Percentiles rank a stretch among this genome's conserved stretches.
phyloP scores from a whole-genome alignment of 140 eudicot genomes.

The Anethum foeniculum region DNA sequence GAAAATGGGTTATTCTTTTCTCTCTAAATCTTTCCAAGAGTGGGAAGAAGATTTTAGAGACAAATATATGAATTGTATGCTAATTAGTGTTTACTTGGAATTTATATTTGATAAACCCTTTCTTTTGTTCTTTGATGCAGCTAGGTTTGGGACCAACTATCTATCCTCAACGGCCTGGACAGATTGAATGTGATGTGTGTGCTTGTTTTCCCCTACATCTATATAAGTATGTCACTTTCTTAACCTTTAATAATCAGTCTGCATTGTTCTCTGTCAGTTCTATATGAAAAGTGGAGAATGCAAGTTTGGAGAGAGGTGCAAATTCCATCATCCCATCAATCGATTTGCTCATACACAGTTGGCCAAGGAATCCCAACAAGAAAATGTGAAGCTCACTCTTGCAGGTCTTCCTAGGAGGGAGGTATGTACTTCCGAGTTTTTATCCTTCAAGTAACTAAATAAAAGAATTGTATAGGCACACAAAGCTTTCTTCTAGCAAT shows the following conservation, averaged over 20 bases:
- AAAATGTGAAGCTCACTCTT: slow-evolving; percentile 66
- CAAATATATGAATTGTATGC: background rate
- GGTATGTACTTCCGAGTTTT: slow-evolving; percentile 28
- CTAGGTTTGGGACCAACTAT: slow-evolving; percentile 48
- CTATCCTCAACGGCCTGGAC: slow-evolving; percentile 95
- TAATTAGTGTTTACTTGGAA: background rate
- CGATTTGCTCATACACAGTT: slow-evolving; percentile 46
- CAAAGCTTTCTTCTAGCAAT: background rate
- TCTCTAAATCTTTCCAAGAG: too few relatives aligned
- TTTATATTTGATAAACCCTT: background rate
- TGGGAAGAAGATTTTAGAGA: too few relatives aligned
- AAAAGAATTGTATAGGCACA: background rate
- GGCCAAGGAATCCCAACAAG: slow-evolving; percentile 35
- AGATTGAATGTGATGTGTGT: slow-evolving; percentile 87
- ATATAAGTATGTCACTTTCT: background rate
- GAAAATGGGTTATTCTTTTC: too few relatives aligned
- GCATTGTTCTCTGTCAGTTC: slow-evolving; percentile 27
- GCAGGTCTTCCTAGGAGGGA: slow-evolving; percentile 99
- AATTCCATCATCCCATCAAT: slow-evolving; percentile 82
- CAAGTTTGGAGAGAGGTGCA: slow-evolving; percentile 88
- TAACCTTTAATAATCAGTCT: background rate
- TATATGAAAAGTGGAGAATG: slow-evolving; percentile 95
- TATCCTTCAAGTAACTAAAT: background rate
- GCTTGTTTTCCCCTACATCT: slow-evolving; percentile 2
- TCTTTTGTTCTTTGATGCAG: slow-evolving; percentile 42